Evolutionary conservation across 768 basidiomycete species (phyloP).

Genomic region (Panellus pusillus): DNA sequence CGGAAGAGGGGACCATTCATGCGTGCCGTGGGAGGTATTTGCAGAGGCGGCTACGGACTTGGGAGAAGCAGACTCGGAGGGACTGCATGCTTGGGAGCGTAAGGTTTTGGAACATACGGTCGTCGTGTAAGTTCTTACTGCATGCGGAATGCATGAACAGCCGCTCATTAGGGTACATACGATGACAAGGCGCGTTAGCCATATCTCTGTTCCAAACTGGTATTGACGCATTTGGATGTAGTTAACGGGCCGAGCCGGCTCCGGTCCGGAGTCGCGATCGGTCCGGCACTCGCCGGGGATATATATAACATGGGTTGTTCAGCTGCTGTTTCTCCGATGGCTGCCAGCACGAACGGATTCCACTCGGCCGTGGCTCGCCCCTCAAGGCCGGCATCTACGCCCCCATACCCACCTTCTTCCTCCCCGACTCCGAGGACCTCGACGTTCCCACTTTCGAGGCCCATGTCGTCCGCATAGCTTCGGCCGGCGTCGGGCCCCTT

Average conservation of each 20-base stretch:
- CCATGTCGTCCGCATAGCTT: slow-evolving; percentile 65
- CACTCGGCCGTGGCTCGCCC: slow-evolving; percentile 39
- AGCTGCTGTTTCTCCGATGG: no score
- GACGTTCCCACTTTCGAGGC: slow-evolving; percentile 69
- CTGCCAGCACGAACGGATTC: slow-evolving; percentile 30
- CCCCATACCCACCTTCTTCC: slow-evolving; percentile 86
- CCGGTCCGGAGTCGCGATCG: no score
- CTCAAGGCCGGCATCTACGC: slow-evolving; percentile 79
- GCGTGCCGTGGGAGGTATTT: slow-evolving; percentile 77
- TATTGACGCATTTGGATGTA: no score
- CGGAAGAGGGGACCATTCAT: slow-evolving; percentile 56
- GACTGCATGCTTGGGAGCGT: slow-evolving; percentile 80
- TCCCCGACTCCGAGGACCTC: slow-evolving; percentile 56
- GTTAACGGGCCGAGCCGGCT: no score
- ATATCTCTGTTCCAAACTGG: no score
- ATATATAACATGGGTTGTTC: no score
- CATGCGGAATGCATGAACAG: no score
- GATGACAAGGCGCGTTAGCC: no score
- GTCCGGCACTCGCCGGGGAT: no score
- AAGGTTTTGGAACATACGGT: slow-evolving; percentile 70
- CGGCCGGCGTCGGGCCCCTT: slow-evolving; percentile 69
- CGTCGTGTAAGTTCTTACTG: slow-evolving; percentile 41
- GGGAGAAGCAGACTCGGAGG: slow-evolving; percentile 64
- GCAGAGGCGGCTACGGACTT: slow-evolving; percentile 53
- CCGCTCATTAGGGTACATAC: no score